These are phyloP conservation scores for Suillus sp. DNA, from an alignment of 768 basidiomycete genomes.

Conservation along the genomic window DNA sequence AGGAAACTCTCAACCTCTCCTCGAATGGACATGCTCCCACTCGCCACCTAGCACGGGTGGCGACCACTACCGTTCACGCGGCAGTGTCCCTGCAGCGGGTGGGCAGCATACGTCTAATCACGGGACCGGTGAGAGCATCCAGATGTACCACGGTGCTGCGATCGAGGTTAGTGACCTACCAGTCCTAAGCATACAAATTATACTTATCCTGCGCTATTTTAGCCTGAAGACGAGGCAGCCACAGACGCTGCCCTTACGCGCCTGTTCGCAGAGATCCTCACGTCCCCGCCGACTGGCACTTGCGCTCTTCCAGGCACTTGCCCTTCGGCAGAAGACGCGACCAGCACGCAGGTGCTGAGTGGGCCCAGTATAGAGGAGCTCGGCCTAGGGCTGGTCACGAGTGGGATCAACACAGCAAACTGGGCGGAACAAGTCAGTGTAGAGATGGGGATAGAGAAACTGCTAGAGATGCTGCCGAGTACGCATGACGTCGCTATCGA, in stretches of 20 bases:
- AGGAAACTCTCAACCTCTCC: slow-evolving; percentile 35
- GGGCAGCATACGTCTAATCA: slow-evolving; percentile 46
- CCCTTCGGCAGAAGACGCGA: slow-evolving; percentile 36
- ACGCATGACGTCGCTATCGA: slow-evolving; percentile 32
- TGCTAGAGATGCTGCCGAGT: slow-evolving; percentile 54
- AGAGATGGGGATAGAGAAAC: slow-evolving; percentile 62
- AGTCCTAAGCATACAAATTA: slow-evolving; percentile 23
- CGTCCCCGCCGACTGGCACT: slow-evolving; percentile 35
- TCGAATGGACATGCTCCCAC: slow-evolving; percentile 57
- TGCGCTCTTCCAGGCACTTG: slow-evolving; percentile 34
- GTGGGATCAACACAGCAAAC: slow-evolving; percentile 24
- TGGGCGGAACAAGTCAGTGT: slow-evolving; percentile 33
- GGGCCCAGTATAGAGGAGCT: slow-evolving; percentile 18
- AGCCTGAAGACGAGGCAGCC: slow-evolving; percentile 55
- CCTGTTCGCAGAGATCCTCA: slow-evolving; percentile 38
- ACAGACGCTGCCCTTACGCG: slow-evolving; percentile 39
- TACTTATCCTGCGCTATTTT: slow-evolving; percentile 22
- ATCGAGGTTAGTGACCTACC: slow-evolving; percentile 38
- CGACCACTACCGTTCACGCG: slow-evolving; percentile 60
- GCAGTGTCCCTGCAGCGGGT: slow-evolving; percentile 94
- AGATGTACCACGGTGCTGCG: slow-evolving; percentile 21
- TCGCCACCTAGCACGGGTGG: slow-evolving; percentile 99
- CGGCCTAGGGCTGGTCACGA: slow-evolving; percentile 22
- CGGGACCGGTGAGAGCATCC: slow-evolving; percentile 22
- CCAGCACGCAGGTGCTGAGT: slow-evolving; percentile 27